Evolutionary conservation across 192 early-diverging fungal genomes (phyloP).

Genomic region (Podila epicladia): DNA sequence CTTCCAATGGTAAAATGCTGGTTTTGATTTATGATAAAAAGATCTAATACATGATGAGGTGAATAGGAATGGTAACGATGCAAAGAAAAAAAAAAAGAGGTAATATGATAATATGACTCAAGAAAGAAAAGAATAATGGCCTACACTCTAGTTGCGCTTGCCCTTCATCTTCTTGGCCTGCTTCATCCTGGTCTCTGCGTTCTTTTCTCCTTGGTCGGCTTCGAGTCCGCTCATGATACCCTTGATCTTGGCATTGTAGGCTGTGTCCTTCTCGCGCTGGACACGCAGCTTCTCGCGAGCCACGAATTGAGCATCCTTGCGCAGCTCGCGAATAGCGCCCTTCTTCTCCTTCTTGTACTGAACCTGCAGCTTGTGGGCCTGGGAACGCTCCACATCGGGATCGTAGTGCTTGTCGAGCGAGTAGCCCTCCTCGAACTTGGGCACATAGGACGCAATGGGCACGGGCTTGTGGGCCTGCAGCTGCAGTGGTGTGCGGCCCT

Average conservation of each 20-base stretch:
- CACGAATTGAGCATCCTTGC: constrained; percentile 93
- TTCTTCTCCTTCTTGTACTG: constrained; percentile 95
- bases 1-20: not conserved
- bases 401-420: constrained; percentile 88
- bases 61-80: not conserved
- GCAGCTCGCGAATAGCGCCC: constrained; percentile 94
- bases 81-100: constrained; percentile 5
- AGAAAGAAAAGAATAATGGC: not conserved
- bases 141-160: constrained; percentile 30
- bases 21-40: constrained; percentile 1
- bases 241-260: constrained; percentile 93
- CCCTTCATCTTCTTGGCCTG: constrained; percentile 56
- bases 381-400: constrained; percentile 78
- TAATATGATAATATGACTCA: constrained; percentile 1
- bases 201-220: constrained; percentile 84
- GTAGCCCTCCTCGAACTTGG: constrained; percentile 93
- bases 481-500: constrained; percentile 74
- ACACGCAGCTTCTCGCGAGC: constrained; percentile 74
- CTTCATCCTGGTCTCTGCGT: constrained; percentile 70
- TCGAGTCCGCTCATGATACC: constrained; percentile 87
- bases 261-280: constrained; percentile 79
- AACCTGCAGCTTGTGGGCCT: constrained; percentile 78
- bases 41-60: not conserved
- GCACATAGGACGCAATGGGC: constrained; percentile 86
- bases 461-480: constrained; percentile 89